Base-by-base conservation (phyloP, 1,139 yeast species). In the Kurtzmaniella quercitrusa region DNA sequence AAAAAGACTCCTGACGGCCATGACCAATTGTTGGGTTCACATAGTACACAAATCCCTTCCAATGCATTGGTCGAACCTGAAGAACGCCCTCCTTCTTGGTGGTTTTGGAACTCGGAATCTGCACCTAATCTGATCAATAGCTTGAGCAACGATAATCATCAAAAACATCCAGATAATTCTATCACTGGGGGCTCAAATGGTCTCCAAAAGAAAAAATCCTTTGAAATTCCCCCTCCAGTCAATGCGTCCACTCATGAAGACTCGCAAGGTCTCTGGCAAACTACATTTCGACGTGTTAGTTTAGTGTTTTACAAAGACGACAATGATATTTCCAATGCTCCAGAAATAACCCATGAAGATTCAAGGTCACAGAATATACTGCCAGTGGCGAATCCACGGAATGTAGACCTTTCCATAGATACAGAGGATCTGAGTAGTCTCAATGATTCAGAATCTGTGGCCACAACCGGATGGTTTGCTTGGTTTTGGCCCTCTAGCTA, bases 281-380 rank as follows among this genome's bases (percentile, higher is more conserved):
- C 23, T 8, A 34, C 37, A 2, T 34, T 17, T 20, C 21, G 26
- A 5, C 23, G 22, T 9, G 7, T 34, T 15, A 34, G 37, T 19
- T 22, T 33, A 22, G 37, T 14, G 15, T 34, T 34, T n/a, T 15
- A 19, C 8, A 34, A 15, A 34, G 37, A 19, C 16, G 37, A 34
- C 17, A 7, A 19, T 5, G 34, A 14, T 8, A 30, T 4, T 16
- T 4, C 17, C 15, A 14, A 14, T 8, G 9, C 15, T 11, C 12
- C 33, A 28, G 33, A n/a, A n/a, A 9, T 9, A 16, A 14, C 12
- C 5, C 18, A 30, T 16, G 17, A 5, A 14, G 16, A 5, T 3
- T 7, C 11, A 7, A 22, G 11, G 7, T 22, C 26, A 22, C 11
- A 7, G 7, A 11, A 7, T 22, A 11, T 7, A 22, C 7, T 11